Percentiles rank a stretch among this genome's conserved stretches.
Evolutionary conservation across 2,329 filamentous ascomycete species (phyloP).

Genomic region (Neonectria faginata): DNA sequence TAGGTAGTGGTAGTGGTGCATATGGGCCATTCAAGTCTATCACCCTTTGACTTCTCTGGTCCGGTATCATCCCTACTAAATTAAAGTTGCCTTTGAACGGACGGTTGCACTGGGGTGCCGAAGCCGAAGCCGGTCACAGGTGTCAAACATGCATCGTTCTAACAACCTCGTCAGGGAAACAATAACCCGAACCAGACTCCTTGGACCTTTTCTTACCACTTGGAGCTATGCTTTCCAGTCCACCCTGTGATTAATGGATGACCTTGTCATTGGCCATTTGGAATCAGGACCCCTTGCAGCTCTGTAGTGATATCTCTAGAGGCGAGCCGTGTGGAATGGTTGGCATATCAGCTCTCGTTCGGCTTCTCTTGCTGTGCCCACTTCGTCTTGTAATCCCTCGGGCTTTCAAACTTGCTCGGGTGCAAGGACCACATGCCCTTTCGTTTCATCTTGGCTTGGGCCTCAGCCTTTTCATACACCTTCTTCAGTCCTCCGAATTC

Average conservation of each 20-base stretch:
- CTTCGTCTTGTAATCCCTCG: slow-evolving; percentile 83
- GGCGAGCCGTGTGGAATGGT: neutral
- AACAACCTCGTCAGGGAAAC: neutral
- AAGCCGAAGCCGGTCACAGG: neutral
- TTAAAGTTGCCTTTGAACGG: neutral
- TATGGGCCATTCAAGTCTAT: neutral
- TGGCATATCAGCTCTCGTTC: slow-evolving; percentile 28
- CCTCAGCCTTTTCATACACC: slow-evolving; percentile 75
- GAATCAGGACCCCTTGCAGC: neutral
- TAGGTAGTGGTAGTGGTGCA: neutral
- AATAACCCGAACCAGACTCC: neutral
- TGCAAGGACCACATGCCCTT: slow-evolving; percentile 82
- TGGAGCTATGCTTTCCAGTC: neutral
- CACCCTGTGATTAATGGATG: neutral
- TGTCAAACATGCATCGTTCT: neutral
- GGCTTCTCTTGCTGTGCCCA: slow-evolving; percentile 45
- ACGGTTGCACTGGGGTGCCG: neutral
- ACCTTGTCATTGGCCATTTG: neutral
- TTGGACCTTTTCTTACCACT: neutral
- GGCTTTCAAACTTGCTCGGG: slow-evolving; percentile 78
- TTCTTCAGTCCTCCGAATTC: slow-evolving; percentile 83
- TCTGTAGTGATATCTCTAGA: neutral
- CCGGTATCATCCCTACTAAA: neutral
- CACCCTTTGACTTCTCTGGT: neutral
- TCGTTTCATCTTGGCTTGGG: slow-evolving; percentile 71